phyloP scores from a whole-genome alignment of 176 grass and related monocot species.

The Oryza officinalis region DNA sequence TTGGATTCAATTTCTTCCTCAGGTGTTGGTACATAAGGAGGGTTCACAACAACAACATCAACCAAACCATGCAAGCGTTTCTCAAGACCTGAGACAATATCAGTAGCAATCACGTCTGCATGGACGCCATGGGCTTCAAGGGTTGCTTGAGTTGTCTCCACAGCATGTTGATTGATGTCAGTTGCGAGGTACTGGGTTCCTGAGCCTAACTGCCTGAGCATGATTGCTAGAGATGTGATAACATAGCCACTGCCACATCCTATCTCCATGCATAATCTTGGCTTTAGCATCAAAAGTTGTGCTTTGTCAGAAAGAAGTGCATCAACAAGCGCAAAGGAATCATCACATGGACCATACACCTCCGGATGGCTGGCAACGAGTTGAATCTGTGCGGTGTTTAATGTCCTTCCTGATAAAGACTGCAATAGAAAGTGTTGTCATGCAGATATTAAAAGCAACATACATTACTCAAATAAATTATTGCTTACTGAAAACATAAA shows the following conservation, averaged over 20 bases:
- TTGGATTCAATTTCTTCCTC: conserved; percentile 76
- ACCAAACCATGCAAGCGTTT: conserved; percentile 69
- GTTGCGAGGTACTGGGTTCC: conserved; percentile 82
- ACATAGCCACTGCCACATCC: conserved; percentile 91
- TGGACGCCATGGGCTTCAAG: conserved; percentile 79
- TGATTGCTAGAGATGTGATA: conserved; percentile 89
- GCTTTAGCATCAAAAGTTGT: conserved; percentile 58
- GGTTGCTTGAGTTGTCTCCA: conserved; percentile 66
- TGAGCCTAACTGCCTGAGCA: conserved; percentile 67
- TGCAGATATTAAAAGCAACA: not conserved
- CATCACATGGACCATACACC: conserved; percentile 93
- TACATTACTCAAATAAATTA: not conserved
- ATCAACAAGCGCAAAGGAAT: conserved; percentile 94
- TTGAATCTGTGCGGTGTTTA: conserved; percentile 82
- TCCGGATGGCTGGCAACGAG: conserved; percentile 76
- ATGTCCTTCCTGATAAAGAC: conserved; percentile 43
- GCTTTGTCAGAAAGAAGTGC: conserved; percentile 81
- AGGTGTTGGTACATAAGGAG: conserved; percentile 92
- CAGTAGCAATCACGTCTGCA: conserved; percentile 70
- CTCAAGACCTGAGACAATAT: conserved; percentile 77
- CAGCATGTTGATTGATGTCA: conserved; percentile 84
- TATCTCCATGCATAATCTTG: conserved; percentile 80
- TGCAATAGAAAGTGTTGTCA: conserved; percentile 30
- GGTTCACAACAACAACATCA: conserved; percentile 90
- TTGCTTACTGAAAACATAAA: not conserved